Evolutionary conservation across 108 stramenopile species (phyloP).

Genomic region (Pseudonitzschia multistriata): DNA sequence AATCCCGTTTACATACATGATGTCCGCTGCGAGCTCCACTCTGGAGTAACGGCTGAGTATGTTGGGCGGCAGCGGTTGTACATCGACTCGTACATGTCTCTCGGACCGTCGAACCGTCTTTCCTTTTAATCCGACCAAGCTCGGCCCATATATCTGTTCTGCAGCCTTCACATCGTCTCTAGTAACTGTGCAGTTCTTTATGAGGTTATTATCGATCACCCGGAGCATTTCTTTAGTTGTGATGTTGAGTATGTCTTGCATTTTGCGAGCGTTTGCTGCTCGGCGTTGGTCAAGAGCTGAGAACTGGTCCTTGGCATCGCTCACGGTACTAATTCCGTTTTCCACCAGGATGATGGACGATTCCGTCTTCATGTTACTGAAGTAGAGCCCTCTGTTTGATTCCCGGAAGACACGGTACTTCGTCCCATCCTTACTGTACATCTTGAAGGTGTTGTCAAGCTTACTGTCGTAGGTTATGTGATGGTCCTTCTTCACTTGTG

Average conservation of each 20-base stretch:
- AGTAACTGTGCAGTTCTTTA: neutral
- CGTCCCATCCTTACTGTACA: neutral
- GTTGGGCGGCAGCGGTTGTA: constrained; percentile 13
- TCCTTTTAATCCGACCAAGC: constrained; percentile 24
- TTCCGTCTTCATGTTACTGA: neutral
- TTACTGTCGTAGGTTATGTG: constrained; percentile 33
- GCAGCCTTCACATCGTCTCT: neutral
- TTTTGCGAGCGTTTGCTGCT: neutral
- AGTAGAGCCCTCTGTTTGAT: too few relatives aligned
- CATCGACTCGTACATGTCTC: neutral
- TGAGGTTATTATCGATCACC: neutral
- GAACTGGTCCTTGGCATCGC: neutral
- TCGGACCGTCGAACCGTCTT: constrained; percentile 8
- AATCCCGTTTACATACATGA: constrained; percentile 45
- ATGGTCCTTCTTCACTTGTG: constrained; percentile 10
- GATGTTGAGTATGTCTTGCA: neutral
- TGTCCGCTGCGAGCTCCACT: constrained; percentile 33
- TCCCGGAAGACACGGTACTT: neutral
- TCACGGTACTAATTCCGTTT: neutral
- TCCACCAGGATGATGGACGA: neutral
- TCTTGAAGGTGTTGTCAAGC: constrained; percentile 5
- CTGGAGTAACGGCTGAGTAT: constrained; percentile 24
- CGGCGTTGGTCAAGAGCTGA: neutral
- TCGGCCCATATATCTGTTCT: constrained; percentile 19
- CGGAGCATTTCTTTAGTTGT: too few relatives aligned